Conservation (phyloP, 2,329 filamentous ascomycete genomes). For the Alternaria novae-zelandiae region DNA sequence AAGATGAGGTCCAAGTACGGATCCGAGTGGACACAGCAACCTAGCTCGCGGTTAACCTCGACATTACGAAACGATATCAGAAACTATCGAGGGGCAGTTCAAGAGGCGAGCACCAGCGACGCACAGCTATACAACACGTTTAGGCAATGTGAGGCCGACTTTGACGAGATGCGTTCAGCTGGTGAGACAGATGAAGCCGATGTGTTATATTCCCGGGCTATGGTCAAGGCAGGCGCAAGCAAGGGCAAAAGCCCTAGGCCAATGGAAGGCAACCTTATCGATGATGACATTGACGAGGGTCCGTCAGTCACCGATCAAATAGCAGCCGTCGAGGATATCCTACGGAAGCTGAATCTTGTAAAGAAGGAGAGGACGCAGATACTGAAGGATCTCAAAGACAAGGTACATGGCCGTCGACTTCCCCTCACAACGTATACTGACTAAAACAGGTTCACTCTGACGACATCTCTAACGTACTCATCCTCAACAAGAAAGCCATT, state of each 20-base stretch:
- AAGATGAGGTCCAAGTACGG: conserved; percentile 99
- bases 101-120: conserved; percentile 88
- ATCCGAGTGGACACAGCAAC: conserved; percentile 94
- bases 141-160: conserved; percentile 83
- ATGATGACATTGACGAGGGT: conserved; percentile 85
- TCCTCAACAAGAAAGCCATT: conserved; percentile 96
- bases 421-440: conserved; percentile 1
- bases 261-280: conserved; percentile 79
- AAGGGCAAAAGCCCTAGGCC: conserved; percentile 68
- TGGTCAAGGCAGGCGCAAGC: conserved; percentile 75
- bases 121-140: conserved; percentile 82
- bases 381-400: conserved; percentile 95
- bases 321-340: conserved; percentile 81
- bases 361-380: conserved; percentile 92
- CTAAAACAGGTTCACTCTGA: conserved; percentile 80
- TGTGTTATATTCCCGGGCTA: conserved; percentile 83
- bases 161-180: conserved; percentile 93
- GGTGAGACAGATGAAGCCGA: conserved; percentile 87
- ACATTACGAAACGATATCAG: conserved; percentile 86
- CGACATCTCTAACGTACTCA: conserved; percentile 96
- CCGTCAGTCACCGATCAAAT: conserved; percentile 90
- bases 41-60: conserved; percentile 85
- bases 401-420: conserved; percentile 63
- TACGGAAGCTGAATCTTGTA: conserved; percentile 89
- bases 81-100: conserved; percentile 85